Evolutionary conservation across 1,284 basidiomycete genomes (phyloP), one percentile per base, ranked within the genome.

Genomic region (Boletus hoseneyae): DNA sequence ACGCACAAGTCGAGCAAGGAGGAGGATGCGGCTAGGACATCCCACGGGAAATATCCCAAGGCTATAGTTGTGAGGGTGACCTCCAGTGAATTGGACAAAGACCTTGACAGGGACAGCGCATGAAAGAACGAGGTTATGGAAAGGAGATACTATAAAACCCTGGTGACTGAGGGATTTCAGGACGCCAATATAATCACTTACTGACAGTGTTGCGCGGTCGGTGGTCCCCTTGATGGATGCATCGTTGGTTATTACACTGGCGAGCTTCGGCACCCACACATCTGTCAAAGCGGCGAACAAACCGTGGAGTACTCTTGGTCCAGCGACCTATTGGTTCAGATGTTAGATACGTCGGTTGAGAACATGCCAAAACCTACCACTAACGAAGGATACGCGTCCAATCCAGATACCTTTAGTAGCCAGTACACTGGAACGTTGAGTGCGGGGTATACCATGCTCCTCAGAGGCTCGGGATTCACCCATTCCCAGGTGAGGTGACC

Each of bases 401-500:
- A 62, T 0, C 74, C 66, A 0, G 77, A 66, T 3, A 68, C 50
- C 55, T 85, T 83, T 42, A 98, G 64, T 0, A 84, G 15, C 78
- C 80, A 85, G 64, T 91, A 98, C 6, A 88, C 65, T 0, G 86
- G 87, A 11, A 89, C 77, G 63, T 94, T 97, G 37, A 96, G 57
- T 9, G 77, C 75, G 12, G 89, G 87, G 61, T 88, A 91, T 45
- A 87, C 48, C 51, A 89, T 78, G 62, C 85, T 87, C 51, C 86
- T 77, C 58, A 90, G 82, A 9, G 86, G 83, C n/a, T 69, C 69
- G 6, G 78, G 68, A 49, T 80, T 74, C 19, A 80, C 71, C 97
- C 97, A 99, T 73, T 99, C 97, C 97, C 97, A 99, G 25, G 94
- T 97, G 34, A 92, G 74, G 62, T 87, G 82, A 1, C 94, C 97